A percentile compares a stretch with the other conserved stretches of the same genome.
Evolutionary conservation across 306 rosid species (phyloP).

Genomic region (Castanospermum australe): DNA sequence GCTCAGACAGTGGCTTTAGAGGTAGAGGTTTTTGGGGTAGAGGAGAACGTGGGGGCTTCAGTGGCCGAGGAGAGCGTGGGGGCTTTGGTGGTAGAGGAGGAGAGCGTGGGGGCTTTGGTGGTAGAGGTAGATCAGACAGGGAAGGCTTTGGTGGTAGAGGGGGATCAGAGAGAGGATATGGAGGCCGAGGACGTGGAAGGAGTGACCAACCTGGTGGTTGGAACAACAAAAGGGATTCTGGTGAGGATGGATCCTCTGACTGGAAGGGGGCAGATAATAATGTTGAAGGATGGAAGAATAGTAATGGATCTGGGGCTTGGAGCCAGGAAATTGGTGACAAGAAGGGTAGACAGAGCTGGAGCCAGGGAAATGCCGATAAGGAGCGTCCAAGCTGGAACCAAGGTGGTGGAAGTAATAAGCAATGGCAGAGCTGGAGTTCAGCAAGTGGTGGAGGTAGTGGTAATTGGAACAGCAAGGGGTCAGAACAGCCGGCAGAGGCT

Average conservation of each 20-base stretch:
- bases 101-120: conserved; percentile 49
- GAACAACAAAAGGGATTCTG: conserved; percentile 41
- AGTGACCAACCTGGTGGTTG: conserved; percentile 58
- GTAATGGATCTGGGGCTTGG: conserved; percentile 42
- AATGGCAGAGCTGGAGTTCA: conserved; percentile 32
- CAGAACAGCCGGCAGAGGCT: conserved; percentile 28
- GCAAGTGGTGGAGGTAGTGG: conserved; percentile 9
- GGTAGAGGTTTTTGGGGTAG: conserved; percentile 51
- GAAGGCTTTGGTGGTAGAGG: conserved; percentile 52
- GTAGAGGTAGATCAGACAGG: conserved; percentile 52
- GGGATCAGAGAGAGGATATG: conserved; percentile 48
- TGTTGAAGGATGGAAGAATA: conserved; percentile 45
- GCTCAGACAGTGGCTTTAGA: conserved; percentile 48
- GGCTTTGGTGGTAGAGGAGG: conserved; percentile 39
- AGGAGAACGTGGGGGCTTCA: conserved; percentile 54
- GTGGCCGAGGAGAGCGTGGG: conserved; percentile 27
- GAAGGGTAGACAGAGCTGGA: conserved; percentile 13
- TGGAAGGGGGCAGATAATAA: conserved; percentile 47
- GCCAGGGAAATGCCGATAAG: conserved; percentile 33
- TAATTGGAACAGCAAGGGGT: conserved; percentile 33
- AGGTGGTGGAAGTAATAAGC: conserved; percentile 39
- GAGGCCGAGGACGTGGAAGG: conserved; percentile 79
- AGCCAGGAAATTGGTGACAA: neutral
- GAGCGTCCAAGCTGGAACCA: conserved; percentile 38
- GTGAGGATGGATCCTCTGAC: conserved; percentile 43